Conservation (phyloP, 495 filamentous ascomycete genomes). For the Rusavskia elegans region DNA sequence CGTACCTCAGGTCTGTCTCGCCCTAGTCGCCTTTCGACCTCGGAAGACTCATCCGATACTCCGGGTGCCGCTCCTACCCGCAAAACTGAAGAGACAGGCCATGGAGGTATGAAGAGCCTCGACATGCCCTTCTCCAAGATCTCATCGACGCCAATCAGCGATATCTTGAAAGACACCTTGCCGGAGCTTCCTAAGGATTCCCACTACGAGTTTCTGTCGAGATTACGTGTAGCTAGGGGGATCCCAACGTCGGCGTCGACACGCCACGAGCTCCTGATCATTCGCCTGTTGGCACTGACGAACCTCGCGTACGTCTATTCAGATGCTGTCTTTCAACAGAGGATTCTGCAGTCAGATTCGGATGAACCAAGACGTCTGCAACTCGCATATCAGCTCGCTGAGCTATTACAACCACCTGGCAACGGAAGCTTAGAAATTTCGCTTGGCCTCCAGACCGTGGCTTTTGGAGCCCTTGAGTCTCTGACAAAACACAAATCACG, state of each 20-base stretch:
- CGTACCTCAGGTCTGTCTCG: conserved; percentile 20
- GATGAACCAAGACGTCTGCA: conserved; percentile 86
- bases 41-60: conserved; percentile 32
- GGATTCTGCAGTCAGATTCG: conserved; percentile 69
- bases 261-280: conserved; percentile 60
- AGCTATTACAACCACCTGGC: conserved; percentile 62
- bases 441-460: conserved; percentile 64
- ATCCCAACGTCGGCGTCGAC: conserved; percentile 46
- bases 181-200: conserved; percentile 51
- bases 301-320: conserved; percentile 82
- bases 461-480: conserved; percentile 64
- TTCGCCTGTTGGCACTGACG: conserved; percentile 73
- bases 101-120: conserved; percentile 41
- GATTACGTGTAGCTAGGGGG: conserved; percentile 64
- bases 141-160: conserved; percentile 41
- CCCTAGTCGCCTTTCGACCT: conserved; percentile 27
- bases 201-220: conserved; percentile 76
- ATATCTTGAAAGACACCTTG: conserved; percentile 47
- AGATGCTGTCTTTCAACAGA: conserved; percentile 65
- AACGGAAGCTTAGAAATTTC: conserved; percentile 53
- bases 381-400: conserved; percentile 78
- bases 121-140: conserved; percentile 56
- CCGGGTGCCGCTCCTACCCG: conserved; percentile 19
- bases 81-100: conserved; percentile 14
- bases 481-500: conserved; percentile 63